Evolutionary conservation across 805 yeast species (phyloP), one percentile per base, ranked within the genome.

Genomic region (Candida maesae): DNA sequence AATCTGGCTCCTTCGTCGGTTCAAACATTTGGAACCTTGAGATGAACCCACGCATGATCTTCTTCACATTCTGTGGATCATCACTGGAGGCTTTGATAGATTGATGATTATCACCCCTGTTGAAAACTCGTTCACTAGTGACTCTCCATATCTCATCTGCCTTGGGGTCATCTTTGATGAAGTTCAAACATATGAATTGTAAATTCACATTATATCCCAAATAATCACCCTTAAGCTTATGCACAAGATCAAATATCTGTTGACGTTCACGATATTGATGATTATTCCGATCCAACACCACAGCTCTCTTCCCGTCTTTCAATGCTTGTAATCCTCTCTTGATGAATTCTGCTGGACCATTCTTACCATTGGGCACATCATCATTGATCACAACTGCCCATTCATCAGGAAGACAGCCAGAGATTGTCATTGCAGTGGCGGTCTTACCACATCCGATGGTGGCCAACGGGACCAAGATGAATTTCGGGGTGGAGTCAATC

Each of bases 371-470:
- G 6, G 67, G 64, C 18, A 85, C 67, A 49, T 85, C 77, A 62
- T 91, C 98, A 63, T 88, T 93, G 59, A 88, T 96, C 10, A 85
- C 68, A 51, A 81, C 84, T 0, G 75, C 81, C 82, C 95, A 83
- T 0, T 65, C 56, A 1, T 56, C 50, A 1, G 81, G 80, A 41
- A 68, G 80, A 9, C 90, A 59, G 9, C 68, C 55, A 0, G 54
- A 46, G 30, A 93, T 65, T 0, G 90, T 79, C 26, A 76, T 58
- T 6, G 85, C 77, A 0, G 85, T 75, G 0, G 97, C 88, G 0
- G 97, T 89, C 58, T 93, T 93, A 7, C 99, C 99, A 61, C 96
- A 87, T 0, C 98, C 98, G 38, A 91, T 76, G 0, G 95, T 88
- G 0, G 97, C 89, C 3, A 90, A 78, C 1, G 98, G 91, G 1